Evolutionary conservation across 2,329 filamentous ascomycete species (phyloP).

Genomic region (Phaeosphaeria sp.): DNA sequence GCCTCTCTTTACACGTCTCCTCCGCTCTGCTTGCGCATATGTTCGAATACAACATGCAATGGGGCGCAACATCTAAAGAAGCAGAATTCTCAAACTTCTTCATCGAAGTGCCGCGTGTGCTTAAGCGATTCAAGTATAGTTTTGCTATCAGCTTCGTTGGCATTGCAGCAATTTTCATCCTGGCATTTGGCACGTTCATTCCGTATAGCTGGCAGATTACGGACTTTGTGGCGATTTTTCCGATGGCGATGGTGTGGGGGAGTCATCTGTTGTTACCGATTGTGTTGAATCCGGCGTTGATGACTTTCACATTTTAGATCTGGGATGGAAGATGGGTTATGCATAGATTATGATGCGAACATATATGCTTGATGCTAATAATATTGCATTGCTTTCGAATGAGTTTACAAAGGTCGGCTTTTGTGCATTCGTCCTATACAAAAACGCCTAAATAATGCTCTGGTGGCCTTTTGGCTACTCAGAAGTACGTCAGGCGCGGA

Average conservation of each 20-base stretch:
- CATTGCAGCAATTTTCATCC: constrained; percentile 66
- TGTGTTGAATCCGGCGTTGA: constrained; percentile 79
- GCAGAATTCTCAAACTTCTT: constrained; percentile 83
- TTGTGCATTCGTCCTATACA: too few species aligned
- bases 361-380: neutral
- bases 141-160: constrained; percentile 70
- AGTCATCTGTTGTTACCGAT: constrained; percentile 76
- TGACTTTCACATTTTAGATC: constrained; percentile 76
- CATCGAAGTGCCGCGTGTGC: constrained; percentile 79
- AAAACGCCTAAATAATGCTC: too few species aligned
- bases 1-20: constrained; percentile 79
- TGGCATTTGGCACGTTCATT: constrained; percentile 65
- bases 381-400: neutral
- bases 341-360: neutral
- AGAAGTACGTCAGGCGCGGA: too few species aligned
- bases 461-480: too few species aligned
- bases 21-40: constrained; percentile 82
- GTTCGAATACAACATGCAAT: constrained; percentile 85
- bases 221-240: constrained; percentile 71
- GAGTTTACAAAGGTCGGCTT: too few species aligned
- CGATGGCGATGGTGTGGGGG: constrained; percentile 69
- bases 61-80: constrained; percentile 86
- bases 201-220: constrained; percentile 62
- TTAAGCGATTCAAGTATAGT: constrained; percentile 73
- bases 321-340: neutral